A percentile compares a stretch with the other conserved stretches of the same genome.
Evolutionary conservation across 2,329 filamentous ascomycete genomes (phyloP).

Genomic region (Ceratocystis cacaofunesta): DNA sequence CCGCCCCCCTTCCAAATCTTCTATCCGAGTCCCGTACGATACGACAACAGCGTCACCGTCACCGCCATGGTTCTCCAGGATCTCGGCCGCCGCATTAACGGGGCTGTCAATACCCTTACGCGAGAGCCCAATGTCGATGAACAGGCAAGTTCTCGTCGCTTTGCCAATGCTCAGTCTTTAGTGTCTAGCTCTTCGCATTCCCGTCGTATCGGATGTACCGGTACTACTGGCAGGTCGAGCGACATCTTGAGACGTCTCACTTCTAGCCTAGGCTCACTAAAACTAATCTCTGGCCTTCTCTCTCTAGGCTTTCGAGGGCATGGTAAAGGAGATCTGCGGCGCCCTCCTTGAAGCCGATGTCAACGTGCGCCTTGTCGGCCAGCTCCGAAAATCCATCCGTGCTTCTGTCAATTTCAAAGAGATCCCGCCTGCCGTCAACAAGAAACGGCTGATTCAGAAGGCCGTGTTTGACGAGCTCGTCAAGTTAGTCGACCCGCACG

Average conservation of each 20-base stretch:
- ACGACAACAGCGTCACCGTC: background rate
- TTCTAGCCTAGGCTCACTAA: conserved; percentile 1
- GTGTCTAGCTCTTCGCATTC: too few relatives aligned
- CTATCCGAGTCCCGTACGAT: too few relatives aligned
- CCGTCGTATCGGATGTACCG: background rate
- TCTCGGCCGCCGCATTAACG: conserved; percentile 94
- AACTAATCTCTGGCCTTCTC: conserved; percentile 8
- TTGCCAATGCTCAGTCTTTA: background rate
- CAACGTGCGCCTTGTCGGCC: conserved; percentile 83
- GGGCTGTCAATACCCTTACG: conserved; percentile 86
- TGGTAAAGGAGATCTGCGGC: conserved; percentile 96
- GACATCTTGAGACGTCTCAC: background rate
- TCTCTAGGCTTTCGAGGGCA: conserved; percentile 73
- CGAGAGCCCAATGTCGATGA: conserved; percentile 88
- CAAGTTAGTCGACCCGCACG: conserved; percentile 85
- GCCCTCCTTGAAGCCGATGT: conserved; percentile 94
- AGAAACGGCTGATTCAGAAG: conserved; percentile 96
- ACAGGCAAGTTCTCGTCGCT: conserved; percentile 44
- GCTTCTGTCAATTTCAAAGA: conserved; percentile 87
- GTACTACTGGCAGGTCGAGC: background rate
- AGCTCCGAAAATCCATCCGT: conserved; percentile 86
- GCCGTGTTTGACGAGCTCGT: conserved; percentile 95
- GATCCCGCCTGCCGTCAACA: conserved; percentile 80
- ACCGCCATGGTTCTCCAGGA: conserved; percentile 88
- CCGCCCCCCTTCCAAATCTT: too few relatives aligned